These are phyloP conservation scores for Ustilago sp. DNA, from an alignment of 1,284 basidiomycete species.

Conservation along the genomic window DNA sequence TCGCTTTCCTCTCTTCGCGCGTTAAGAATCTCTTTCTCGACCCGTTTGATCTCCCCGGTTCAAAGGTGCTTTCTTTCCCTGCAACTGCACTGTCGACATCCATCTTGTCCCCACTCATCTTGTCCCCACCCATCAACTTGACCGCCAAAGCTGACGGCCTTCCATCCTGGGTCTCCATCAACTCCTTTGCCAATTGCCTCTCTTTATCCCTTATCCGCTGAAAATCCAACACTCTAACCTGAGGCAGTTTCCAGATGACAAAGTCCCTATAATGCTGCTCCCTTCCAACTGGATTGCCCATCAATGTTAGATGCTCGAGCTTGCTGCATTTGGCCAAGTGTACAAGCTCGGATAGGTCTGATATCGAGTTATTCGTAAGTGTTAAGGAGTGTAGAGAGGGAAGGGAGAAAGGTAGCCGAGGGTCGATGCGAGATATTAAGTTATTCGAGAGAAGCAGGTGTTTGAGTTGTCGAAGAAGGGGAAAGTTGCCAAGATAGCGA, in stretches of 20 bases:
- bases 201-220: constrained; percentile 90
- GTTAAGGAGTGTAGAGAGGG: constrained; percentile 82
- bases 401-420: constrained; percentile 82
- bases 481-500: constrained; percentile 85
- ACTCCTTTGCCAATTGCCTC: constrained; percentile 50
- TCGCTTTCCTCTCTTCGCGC: constrained; percentile 88
- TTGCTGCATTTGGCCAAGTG: constrained; percentile 82
- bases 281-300: constrained; percentile 91
- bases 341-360: constrained; percentile 83
- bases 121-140: constrained; percentile 76
- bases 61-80: constrained; percentile 73
- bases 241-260: constrained; percentile 73
- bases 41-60: constrained; percentile 63
- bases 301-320: constrained; percentile 83
- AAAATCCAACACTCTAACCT: constrained; percentile 93
- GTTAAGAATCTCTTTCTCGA: constrained; percentile 82
- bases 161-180: constrained; percentile 61
- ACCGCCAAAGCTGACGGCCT: constrained; percentile 55
- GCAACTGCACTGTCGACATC: constrained; percentile 62
- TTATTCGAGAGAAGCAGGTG: constrained; percentile 89
- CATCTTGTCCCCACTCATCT: constrained; percentile 73
- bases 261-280: constrained; percentile 97
- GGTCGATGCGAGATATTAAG: constrained; percentile 83
- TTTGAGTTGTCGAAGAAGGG: constrained; percentile 81
- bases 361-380: constrained; percentile 71